Conservation (phyloP, 2,329 filamentous ascomycete genomes). For the Hirsutella rhossiliensis region DNA sequence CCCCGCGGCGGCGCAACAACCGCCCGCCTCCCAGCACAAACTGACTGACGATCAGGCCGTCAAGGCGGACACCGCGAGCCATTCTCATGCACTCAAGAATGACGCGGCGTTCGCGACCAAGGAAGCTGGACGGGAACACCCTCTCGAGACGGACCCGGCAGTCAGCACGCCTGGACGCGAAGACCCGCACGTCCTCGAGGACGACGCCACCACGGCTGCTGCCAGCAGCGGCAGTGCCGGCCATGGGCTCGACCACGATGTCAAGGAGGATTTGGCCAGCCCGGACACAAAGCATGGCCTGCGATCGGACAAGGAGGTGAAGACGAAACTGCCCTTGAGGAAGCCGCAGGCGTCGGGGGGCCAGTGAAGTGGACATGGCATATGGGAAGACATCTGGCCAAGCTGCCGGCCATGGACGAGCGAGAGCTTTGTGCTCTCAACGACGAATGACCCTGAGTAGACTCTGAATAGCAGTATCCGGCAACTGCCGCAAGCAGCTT, state of each 20-base stretch:
- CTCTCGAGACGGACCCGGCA: conserved; percentile 3
- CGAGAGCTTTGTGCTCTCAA: not conserved
- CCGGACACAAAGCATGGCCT: conserved; percentile 1
- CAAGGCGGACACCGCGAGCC: not conserved
- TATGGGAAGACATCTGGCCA: not conserved
- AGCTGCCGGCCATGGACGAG: not conserved
- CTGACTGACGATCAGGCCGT: conserved; percentile 1
- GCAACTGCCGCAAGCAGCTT: not conserved
- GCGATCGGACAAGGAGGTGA: not conserved
- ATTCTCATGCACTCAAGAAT: conserved; percentile 3
- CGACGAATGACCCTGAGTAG: not conserved
- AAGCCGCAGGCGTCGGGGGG: not conserved
- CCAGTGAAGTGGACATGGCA: too few species aligned
- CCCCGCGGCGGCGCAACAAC: not conserved
- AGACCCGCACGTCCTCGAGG: conserved; percentile 2
- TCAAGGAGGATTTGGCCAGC: not conserved
- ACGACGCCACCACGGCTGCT: not conserved
- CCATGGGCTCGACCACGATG: conserved; percentile 2
- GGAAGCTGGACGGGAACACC: not conserved
- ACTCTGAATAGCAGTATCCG: not conserved
- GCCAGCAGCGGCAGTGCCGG: not conserved
- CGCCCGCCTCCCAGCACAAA: not conserved
- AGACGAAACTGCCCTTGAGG: not conserved
- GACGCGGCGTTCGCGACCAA: conserved; percentile 2
- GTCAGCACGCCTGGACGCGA: not conserved